Base-by-base conservation (phyloP, 305 asterid genomes). In the Fraxinus floribunda region DNA sequence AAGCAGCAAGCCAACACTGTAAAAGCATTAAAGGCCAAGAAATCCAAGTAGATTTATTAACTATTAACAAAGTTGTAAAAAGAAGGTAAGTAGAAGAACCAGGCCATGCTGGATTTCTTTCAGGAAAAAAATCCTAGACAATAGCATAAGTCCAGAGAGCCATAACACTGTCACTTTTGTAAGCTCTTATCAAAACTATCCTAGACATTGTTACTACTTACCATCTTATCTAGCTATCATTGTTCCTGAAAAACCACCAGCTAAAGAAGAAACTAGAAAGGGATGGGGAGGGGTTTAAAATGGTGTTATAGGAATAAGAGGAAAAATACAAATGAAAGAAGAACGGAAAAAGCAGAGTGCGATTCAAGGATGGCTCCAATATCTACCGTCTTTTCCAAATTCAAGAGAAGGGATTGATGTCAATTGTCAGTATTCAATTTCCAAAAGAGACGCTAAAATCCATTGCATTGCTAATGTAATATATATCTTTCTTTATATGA, bases 401-500 rank as follows among this genome's bases (percentile, higher is more conserved):
- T 57, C 72, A 64, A 64, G 72, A 64, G 34, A 57, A 57, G 16
- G 8, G 72, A 22, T 64, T 20, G 35, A 24, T 64, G 32, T 64
- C 35, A 64, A 24, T 64, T 24, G 34, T 20, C 5, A 8, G 29
- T 2, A 64, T 24, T 22, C 5, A 64, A 64, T 24, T 64, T 64
- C 72, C 35, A 24, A 66, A 30, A 39, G 80, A 71, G 60, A 1
- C 34, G 39, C 77, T n/a, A 60, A 22, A 79, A 46, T 76, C 79
- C 80, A 83, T 46, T 46, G 72, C 87, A 79, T 79, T 78, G 85
- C 76, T 68, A 77, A 78, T 64, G 71, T 34, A 60, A 81, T 11
- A 38, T 71, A 73, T 84, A 11, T 83, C 46, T 84, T 86, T 82
- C 86, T 85, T 80, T 88, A 86, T 91, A 87, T 49, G 82, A 80